Evolutionary conservation across 345 rosid genomes (phyloP).

Genomic region (Citrus maxima): DNA sequence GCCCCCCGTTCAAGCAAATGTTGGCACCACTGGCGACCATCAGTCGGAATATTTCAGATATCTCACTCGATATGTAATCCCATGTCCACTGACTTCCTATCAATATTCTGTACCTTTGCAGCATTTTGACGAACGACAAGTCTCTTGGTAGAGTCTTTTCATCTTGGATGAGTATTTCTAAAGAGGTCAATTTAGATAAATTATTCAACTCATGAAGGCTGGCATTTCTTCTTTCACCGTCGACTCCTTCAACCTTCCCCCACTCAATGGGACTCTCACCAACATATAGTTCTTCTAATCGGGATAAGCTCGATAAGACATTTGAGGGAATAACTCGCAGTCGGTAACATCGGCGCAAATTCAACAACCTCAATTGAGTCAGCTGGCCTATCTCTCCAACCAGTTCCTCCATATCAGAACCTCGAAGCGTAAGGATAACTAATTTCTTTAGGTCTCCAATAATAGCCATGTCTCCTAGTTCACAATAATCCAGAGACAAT

Average conservation of each 20-base stretch:
- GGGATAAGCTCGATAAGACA: conserved; percentile 7
- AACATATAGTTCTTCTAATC: conserved; percentile 26
- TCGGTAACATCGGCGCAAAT: neutral
- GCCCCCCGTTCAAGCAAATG: too few relatives aligned
- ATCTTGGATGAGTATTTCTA: conserved; percentile 4
- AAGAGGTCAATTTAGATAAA: conserved; percentile 9
- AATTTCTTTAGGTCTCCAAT: neutral
- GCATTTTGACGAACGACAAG: neutral
- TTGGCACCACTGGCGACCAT: too few relatives aligned
- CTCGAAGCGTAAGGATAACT: neutral
- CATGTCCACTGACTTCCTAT: neutral
- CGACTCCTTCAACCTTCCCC: conserved; percentile 13
- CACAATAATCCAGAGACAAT: neutral
- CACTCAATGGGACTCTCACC: conserved; percentile 4
- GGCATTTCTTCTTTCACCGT: neutral
- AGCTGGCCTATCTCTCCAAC: conserved; percentile 18
- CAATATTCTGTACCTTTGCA: too few relatives aligned
- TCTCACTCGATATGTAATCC: too few relatives aligned
- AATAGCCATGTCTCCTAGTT: neutral
- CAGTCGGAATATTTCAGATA: too few relatives aligned
- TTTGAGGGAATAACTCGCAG: conserved; percentile 5
- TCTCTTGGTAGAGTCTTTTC: neutral
- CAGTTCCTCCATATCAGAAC: conserved; percentile 1
- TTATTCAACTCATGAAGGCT: conserved; percentile 18
- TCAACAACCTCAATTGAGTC: neutral